Conservation (phyloP, 1,139 yeast genomes). For the Suhomyces choctaworum region DNA sequence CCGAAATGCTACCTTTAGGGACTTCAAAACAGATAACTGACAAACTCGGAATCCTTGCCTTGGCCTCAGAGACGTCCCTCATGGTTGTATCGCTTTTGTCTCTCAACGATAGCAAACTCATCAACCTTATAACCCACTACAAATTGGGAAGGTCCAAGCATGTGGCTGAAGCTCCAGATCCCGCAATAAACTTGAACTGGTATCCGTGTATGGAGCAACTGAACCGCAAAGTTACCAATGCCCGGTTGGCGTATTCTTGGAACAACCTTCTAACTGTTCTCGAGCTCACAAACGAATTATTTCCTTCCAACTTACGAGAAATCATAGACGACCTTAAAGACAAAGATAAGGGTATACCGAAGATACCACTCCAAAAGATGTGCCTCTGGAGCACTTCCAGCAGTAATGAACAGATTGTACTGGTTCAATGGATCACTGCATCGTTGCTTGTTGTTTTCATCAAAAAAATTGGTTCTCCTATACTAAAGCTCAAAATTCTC, state of each 20-base stretch:
- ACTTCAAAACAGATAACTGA: slow-evolving; percentile 53
- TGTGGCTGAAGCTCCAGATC: slow-evolving; percentile 7
- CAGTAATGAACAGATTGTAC: slow-evolving; percentile 44
- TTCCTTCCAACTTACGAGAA: slow-evolving; percentile 31
- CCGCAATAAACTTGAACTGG: slow-evolving; percentile 53
- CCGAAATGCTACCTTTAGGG: slow-evolving; percentile 56
- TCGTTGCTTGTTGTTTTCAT: slow-evolving; percentile 46
- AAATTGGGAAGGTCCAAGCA: slow-evolving; percentile 50
- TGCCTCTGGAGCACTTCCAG: slow-evolving; percentile 44
- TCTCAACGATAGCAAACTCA: slow-evolving; percentile 31
- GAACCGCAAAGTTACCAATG: slow-evolving; percentile 26
- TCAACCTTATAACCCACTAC: slow-evolving; percentile 51
- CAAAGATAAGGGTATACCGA: slow-evolving; percentile 39
- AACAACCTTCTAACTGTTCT: slow-evolving; percentile 55
- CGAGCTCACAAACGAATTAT: slow-evolving; percentile 43
- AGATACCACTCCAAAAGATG: slow-evolving; percentile 43
- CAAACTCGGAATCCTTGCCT: slow-evolving; percentile 58
- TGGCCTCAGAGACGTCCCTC: slow-evolving; percentile 54
- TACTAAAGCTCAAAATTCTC: slow-evolving; percentile 6
- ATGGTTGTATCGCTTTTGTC: slow-evolving; percentile 59
- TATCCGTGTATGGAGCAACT: slow-evolving; percentile 39
- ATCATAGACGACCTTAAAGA: slow-evolving; percentile 39
- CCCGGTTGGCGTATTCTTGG: slow-evolving; percentile 70
- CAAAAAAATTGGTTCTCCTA: slow-evolving; percentile 3
- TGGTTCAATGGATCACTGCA: slow-evolving; percentile 61